Evolutionary conservation across 1,139 yeast species (phyloP).

Genomic region (Yamadazyma membranifaciens): DNA sequence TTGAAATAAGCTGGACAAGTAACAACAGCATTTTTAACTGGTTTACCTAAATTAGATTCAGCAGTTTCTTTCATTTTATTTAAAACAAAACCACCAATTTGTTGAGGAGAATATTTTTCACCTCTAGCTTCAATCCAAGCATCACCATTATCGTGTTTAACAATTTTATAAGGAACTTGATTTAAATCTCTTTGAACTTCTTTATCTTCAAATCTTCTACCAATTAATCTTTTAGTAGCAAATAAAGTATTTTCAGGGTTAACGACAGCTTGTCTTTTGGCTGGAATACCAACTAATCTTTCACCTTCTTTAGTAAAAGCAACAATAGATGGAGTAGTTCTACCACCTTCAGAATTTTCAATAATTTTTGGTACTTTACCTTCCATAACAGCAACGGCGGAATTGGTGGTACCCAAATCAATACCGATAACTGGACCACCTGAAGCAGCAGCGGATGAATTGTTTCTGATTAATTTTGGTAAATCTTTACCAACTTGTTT

Average conservation of each 20-base stretch:
- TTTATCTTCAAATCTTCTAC: constrained; percentile 93
- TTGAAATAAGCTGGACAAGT: constrained; percentile 98
- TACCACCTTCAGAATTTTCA: constrained; percentile 98
- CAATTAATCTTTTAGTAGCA: constrained; percentile 98
- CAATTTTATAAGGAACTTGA: constrained; percentile 96
- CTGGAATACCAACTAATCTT: constrained; percentile 94
- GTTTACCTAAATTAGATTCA: constrained; percentile 83
- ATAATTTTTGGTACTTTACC: constrained; percentile 95
- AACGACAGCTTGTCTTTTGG: constrained; percentile 98
- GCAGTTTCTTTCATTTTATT: constrained; percentile 98
- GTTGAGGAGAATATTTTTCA: constrained; percentile 90
- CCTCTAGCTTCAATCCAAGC: constrained; percentile 99
- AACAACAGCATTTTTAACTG: constrained; percentile 85
- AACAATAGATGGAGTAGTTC: constrained; percentile 98
- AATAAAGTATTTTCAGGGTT: constrained; percentile 97
- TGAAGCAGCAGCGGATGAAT: constrained; percentile 51
- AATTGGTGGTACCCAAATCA: constrained; percentile 98
- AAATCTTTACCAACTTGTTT: constrained; percentile 44
- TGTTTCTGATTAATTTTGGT: constrained; percentile 50
- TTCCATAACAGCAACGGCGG: constrained; percentile 90
- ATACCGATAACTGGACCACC: constrained; percentile 92
- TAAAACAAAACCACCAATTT: constrained; percentile 94
- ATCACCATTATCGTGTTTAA: constrained; percentile 95
- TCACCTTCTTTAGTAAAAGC: constrained; percentile 95
- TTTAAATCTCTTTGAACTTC: constrained; percentile 97